A percentile compares a stretch with the other conserved stretches of the same genome.
These are phyloP conservation scores for Anisodus acutangulus DNA, from an alignment of 257 asterid genomes.

Conservation along the genomic window DNA sequence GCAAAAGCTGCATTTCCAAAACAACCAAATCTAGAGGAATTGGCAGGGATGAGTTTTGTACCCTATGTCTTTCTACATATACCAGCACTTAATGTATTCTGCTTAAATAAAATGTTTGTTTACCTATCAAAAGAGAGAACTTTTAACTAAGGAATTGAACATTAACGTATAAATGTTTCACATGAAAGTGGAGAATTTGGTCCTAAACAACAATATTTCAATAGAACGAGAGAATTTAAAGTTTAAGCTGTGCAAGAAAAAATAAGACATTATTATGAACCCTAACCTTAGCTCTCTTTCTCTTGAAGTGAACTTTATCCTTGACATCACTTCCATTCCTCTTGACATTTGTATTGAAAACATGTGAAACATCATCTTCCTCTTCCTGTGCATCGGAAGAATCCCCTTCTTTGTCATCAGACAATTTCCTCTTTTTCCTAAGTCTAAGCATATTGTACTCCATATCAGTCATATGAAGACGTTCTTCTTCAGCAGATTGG, in stretches of 20 bases:
- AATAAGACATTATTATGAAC: neutral
- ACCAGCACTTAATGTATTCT: neutral
- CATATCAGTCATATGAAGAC: constrained; percentile 68
- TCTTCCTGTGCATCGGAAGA: constrained; percentile 54
- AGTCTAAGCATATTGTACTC: constrained; percentile 57
- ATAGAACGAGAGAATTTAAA: neutral
- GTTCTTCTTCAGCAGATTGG: constrained; percentile 71
- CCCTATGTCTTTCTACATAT: constrained; percentile 5
- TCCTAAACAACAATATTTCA: neutral
- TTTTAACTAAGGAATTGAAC: neutral
- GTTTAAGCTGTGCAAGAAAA: neutral
- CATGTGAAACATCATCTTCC: constrained; percentile 37
- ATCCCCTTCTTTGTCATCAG: constrained; percentile 49
- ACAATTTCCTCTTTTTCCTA: constrained; percentile 46
- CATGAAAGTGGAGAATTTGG: constrained; percentile 6
- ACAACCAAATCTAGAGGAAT: neutral
- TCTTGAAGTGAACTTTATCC: constrained; percentile 43
- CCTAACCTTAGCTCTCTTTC: constrained; percentile 47
- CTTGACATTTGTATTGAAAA: constrained; percentile 34
- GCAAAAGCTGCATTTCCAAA: neutral
- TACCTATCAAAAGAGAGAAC: neutral
- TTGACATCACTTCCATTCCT: constrained; percentile 38
- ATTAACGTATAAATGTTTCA: neutral
- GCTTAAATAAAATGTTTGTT: neutral
- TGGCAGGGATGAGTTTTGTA: neutral